These are phyloP conservation scores for Pyricularia grisea DNA, from an alignment of 2,329 filamentous ascomycete species.

Conservation along the genomic window DNA sequence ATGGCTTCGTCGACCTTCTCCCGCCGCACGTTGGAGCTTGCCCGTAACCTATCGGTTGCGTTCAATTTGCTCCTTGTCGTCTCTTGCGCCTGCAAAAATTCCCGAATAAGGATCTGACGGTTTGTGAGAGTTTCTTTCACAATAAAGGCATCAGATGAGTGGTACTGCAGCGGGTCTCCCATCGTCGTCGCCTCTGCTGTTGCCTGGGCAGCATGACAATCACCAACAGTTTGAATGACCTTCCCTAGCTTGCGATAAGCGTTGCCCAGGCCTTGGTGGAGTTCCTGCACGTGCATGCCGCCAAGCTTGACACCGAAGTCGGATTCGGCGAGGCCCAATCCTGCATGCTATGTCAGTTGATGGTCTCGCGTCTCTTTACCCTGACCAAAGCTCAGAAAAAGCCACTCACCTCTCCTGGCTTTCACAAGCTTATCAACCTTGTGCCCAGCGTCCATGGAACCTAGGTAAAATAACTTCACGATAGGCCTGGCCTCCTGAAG, in stretches of 20 bases:
- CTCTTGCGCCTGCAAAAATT: slow-evolving; percentile 86
- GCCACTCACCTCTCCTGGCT: slow-evolving; percentile 65
- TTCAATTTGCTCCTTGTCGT: slow-evolving; percentile 71
- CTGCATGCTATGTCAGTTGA: slow-evolving; percentile 33
- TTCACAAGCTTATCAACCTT: slow-evolving; percentile 95
- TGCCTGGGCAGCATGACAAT: slow-evolving; percentile 92
- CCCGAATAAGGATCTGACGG: slow-evolving; percentile 89
- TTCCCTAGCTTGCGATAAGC: slow-evolving; percentile 95
- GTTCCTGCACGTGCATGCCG: slow-evolving; percentile 81
- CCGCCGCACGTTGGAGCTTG: slow-evolving; percentile 73
- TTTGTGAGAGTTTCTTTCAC: slow-evolving; percentile 98
- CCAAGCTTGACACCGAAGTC: slow-evolving; percentile 89
- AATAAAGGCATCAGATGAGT: slow-evolving; percentile 92
- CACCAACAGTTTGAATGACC: slow-evolving; percentile 84
- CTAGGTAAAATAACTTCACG: slow-evolving; percentile 93
- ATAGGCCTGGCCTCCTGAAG: slow-evolving; percentile 79
- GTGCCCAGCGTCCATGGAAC: slow-evolving; percentile 93
- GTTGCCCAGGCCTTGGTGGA: slow-evolving; percentile 75
- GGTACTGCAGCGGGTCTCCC: slow-evolving; percentile 87
- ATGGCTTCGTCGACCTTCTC: slow-evolving; percentile 99
- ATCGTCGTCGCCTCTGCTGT: slow-evolving; percentile 94
- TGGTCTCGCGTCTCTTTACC: neutral
- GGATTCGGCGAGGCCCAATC: slow-evolving; percentile 81
- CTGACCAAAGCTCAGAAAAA: neutral
- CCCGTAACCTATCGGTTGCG: slow-evolving; percentile 81